Conservation (phyloP, 1,139 yeast genomes). For the Candida sp. region DNA sequence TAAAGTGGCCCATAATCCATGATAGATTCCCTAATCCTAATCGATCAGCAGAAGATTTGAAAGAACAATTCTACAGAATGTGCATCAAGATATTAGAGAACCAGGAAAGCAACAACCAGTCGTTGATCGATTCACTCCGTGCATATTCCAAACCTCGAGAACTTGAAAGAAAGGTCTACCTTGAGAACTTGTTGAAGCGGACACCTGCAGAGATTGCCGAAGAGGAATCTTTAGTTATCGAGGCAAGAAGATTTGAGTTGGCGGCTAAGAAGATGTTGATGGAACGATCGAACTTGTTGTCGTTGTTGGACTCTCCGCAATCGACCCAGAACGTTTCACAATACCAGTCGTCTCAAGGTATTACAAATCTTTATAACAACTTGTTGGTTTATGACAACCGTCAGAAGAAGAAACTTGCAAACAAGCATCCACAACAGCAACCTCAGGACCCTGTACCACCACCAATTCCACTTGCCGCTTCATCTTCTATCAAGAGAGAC, state of each 20-base stretch:
- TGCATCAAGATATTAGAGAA: conserved; percentile 43
- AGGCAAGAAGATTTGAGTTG: conserved; percentile 90
- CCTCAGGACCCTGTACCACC: conserved; percentile 62
- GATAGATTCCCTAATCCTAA: conserved; percentile 64
- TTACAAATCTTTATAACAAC: conserved; percentile 83
- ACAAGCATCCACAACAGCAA: conserved; percentile 31
- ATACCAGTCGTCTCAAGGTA: conserved; percentile 86
- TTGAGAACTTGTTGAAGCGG: conserved; percentile 75
- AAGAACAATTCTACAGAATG: conserved; percentile 73
- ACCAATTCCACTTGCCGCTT: conserved; percentile 60
- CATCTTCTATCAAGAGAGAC: conserved; percentile 54
- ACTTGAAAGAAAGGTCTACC: conserved; percentile 76
- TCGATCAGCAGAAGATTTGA: conserved; percentile 74
- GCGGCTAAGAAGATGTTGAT: conserved; percentile 89
- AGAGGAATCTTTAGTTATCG: conserved; percentile 92
- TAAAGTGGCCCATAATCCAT: conserved; percentile 85
- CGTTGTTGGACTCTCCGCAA: conserved; percentile 88
- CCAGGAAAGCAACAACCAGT: conserved; percentile 51
- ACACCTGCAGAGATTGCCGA: conserved; percentile 98
- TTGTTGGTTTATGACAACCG: conserved; percentile 79
- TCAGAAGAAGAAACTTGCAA: conserved; percentile 39
- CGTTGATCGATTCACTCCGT: conserved; percentile 50
- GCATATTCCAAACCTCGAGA: conserved; percentile 73
- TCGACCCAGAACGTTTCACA: conserved; percentile 77
- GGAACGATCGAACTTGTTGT: conserved; percentile 81